These are phyloP conservation scores for sunflower (Helianthus annuus) DNA, from an alignment of 129 eudicot species.

Conservation along the genomic window HanXRQr2.0-SUNRISE NC_035435.2:161255508-161256007, in stretches of 20 bases:
- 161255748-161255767: background rate
- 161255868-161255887: background rate
- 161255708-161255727: background rate
- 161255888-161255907: too few relatives aligned
- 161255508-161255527: slow-evolving; percentile 12
- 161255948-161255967: too few relatives aligned
- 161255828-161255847: background rate
- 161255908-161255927: too few relatives aligned
- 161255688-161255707: background rate
- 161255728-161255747: background rate
- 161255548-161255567: background rate
- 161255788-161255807: background rate
- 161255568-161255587: background rate
- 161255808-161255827: background rate
- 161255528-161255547: slow-evolving; percentile 1
- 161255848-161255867: background rate
- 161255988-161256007: background rate
- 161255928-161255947: too few relatives aligned
- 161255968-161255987: background rate
- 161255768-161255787: background rate
- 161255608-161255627: slow-evolving; percentile 1
- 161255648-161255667: background rate
- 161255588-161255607: background rate
- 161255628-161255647: background rate
- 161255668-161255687: background rate